These are phyloP conservation scores for Pythium vanterpoolii DNA, from an alignment of 352 stramenopile genomes.

Conservation along the genomic window DNA sequence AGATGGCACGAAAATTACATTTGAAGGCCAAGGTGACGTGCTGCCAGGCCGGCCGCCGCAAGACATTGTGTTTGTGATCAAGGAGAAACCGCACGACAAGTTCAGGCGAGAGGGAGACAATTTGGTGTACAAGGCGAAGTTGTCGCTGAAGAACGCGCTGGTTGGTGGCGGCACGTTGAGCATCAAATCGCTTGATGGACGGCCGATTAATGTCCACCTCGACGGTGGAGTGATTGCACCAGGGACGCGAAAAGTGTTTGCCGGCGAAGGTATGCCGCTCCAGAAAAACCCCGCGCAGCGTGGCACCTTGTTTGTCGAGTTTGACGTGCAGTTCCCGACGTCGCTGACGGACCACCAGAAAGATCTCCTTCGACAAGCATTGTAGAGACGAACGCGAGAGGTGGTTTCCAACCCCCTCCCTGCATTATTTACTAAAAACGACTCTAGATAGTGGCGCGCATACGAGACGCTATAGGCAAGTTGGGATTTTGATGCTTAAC, in stretches of 20 bases:
- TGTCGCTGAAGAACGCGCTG: constrained; percentile 95
- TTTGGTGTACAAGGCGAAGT: constrained; percentile 93
- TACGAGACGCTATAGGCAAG: background rate
- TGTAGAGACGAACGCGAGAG: constrained; percentile 35
- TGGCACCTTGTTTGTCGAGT: constrained; percentile 95
- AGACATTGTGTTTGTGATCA: constrained; percentile 95
- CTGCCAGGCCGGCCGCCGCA: constrained; percentile 89
- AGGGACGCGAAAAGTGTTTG: constrained; percentile 90
- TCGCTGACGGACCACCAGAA: constrained; percentile 80
- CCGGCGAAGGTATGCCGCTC: constrained; percentile 95
- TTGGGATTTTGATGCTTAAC: constrained; percentile 5
- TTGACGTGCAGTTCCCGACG: constrained; percentile 96
- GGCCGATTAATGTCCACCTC: constrained; percentile 86
- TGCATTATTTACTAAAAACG: background rate
- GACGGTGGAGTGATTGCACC: constrained; percentile 88
- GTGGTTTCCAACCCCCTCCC: background rate
- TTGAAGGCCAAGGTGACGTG: constrained; percentile 90
- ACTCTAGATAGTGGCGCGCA: too few species aligned
- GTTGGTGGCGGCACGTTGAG: constrained; percentile 88
- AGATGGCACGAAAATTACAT: constrained; percentile 95
- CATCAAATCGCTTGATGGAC: constrained; percentile 93
- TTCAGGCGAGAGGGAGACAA: constrained; percentile 95
- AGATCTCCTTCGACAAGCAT: constrained; percentile 60
- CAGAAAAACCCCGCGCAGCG: constrained; percentile 74
- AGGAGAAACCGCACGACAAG: constrained; percentile 87